Conservation (phyloP, 352 stramenopile genomes). For the Globisporangium emineosum region DNA sequence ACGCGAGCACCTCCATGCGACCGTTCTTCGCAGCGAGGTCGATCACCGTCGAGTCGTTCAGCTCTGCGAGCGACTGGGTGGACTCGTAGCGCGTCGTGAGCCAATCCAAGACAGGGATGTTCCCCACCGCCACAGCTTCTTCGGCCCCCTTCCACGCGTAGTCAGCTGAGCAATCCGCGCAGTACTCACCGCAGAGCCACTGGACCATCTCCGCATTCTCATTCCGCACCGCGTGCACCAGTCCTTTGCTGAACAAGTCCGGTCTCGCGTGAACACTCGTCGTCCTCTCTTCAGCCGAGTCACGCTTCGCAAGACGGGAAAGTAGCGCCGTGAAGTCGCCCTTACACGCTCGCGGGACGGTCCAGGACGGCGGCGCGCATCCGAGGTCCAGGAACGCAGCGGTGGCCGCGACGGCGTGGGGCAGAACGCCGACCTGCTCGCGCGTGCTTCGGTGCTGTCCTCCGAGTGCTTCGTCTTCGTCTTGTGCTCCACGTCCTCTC, state of each 20-base stretch:
- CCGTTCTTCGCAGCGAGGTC: background rate
- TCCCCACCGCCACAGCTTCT: background rate
- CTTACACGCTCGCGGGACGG: background rate
- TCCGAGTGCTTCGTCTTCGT: too few relatives aligned
- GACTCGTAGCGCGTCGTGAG: background rate
- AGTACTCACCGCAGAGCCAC: background rate
- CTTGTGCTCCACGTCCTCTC: too few relatives aligned
- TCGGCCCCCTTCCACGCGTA: background rate
- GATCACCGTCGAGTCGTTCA: background rate
- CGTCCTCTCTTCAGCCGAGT: background rate
- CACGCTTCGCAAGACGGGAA: background rate
- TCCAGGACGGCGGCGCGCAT: background rate
- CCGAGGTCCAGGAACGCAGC: background rate
- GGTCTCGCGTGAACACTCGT: background rate
- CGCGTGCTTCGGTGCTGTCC: background rate
- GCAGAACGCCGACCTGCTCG: background rate
- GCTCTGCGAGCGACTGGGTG: too few relatives aligned
- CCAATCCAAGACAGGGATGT: background rate
- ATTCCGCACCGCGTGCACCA: background rate
- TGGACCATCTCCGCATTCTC: constrained; percentile 3
- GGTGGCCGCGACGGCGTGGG: background rate
- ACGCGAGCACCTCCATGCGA: background rate
- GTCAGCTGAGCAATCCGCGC: background rate
- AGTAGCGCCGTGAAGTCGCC: background rate
- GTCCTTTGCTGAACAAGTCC: background rate